phyloP scores from a whole-genome alignment of 495 filamentous ascomycete genomes.

The Xylaria grammica region DNA sequence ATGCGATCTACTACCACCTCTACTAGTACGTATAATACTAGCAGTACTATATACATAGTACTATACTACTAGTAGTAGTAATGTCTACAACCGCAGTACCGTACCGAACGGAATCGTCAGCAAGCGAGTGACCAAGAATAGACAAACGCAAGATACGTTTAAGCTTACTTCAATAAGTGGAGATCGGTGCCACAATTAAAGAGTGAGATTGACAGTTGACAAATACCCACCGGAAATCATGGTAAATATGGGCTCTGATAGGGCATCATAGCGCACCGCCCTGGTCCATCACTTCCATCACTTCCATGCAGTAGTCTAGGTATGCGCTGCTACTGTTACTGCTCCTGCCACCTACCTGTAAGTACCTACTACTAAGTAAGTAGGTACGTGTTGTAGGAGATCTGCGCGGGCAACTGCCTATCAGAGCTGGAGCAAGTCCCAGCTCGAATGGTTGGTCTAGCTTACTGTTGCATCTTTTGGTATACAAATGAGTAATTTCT shows the following conservation, averaged over 20 bases:
- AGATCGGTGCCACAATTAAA: constrained; percentile 6
- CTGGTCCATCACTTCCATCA: constrained; percentile 4
- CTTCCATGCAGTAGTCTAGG: neutral
- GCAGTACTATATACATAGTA: too few species aligned
- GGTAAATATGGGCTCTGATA: constrained; percentile 15
- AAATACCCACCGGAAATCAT: constrained; percentile 12
- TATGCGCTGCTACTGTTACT: too few species aligned
- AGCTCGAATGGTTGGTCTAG: neutral
- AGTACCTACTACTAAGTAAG: too few species aligned
- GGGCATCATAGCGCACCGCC: constrained; percentile 6
- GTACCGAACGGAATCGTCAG: neutral
- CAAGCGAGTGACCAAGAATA: constrained; percentile 17
- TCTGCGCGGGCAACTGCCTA: constrained; percentile 8
- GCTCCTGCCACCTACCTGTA: too few species aligned
- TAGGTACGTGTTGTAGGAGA: neutral
- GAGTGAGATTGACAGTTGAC: constrained; percentile 1
- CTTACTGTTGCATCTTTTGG: constrained; percentile 14
- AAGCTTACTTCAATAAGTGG: constrained; percentile 21
- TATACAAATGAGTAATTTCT: neutral
- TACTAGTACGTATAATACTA: too few species aligned
- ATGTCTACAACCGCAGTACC: neutral
- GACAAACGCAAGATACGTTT: constrained; percentile 18
- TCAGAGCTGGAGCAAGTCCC: neutral
- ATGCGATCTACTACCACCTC: too few species aligned
- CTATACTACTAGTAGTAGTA: neutral